These are phyloP conservation scores for Saturnispora kantuleensis DNA, from an alignment of 805 yeast genomes.

Conservation along the genomic window DNA sequence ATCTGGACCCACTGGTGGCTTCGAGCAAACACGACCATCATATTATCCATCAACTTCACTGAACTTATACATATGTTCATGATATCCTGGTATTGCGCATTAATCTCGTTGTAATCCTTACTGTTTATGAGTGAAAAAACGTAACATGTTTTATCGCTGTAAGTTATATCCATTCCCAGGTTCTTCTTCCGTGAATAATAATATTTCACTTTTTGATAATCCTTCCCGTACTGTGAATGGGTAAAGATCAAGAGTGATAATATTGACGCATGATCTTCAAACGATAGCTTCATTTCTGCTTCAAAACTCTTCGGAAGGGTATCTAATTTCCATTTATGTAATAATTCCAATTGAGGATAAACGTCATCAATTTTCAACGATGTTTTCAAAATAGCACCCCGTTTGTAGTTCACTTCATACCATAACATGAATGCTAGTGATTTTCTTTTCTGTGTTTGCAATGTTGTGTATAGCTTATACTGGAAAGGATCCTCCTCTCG, in stretches of 20 bases:
- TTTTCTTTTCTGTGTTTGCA: slow-evolving; percentile 2
- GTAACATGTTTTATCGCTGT: slow-evolving; percentile 16
- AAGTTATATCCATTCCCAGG: slow-evolving; percentile 5
- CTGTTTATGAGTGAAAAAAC: slow-evolving; percentile 12
- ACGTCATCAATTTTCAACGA: slow-evolving; percentile 6
- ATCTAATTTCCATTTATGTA: slow-evolving; percentile 9
- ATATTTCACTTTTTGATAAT: slow-evolving; percentile 8
- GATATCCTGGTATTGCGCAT: neutral
- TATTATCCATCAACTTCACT: slow-evolving; percentile 6
- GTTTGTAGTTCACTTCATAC: slow-evolving; percentile 10
- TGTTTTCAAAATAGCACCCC: neutral
- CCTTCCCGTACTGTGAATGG: slow-evolving; percentile 18
- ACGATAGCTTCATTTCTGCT: slow-evolving; percentile 4
- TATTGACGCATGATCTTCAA: slow-evolving; percentile 6
- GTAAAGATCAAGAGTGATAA: slow-evolving; percentile 17
- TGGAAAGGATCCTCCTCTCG: slow-evolving; percentile 4
- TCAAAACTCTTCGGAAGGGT: slow-evolving; percentile 11
- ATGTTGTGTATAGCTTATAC: slow-evolving; percentile 6
- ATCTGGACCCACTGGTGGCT: slow-evolving; percentile 39
- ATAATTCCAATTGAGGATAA: slow-evolving; percentile 5
- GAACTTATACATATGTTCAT: neutral
- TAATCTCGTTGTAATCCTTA: slow-evolving; percentile 2
- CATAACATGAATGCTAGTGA: slow-evolving; percentile 10
- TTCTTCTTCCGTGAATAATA: slow-evolving; percentile 11
- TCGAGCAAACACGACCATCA: slow-evolving; percentile 16